phyloP scores from a whole-genome alignment of 495 filamentous ascomycete species.

The Trichoderma orchidacearum region DNA sequence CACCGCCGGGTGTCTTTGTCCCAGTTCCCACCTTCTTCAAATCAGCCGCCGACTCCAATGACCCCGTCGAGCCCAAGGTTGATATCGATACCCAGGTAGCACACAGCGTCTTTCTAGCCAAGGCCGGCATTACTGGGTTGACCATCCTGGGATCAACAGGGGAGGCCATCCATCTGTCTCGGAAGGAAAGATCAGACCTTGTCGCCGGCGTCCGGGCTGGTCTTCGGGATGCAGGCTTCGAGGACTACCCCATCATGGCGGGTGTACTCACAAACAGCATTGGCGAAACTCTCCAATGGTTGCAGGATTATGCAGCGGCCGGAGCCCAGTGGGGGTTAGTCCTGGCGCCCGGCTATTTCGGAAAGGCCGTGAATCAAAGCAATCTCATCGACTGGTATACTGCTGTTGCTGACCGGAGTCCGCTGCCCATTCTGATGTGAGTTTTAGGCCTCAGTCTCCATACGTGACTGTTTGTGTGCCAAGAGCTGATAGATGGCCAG shows the following conservation, averaged over 20 bases:
- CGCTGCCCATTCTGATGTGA: conserved; percentile 40
- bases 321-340: conserved; percentile 51
- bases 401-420: conserved; percentile 36
- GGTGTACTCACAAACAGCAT: conserved; percentile 51
- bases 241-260: conserved; percentile 52
- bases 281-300: conserved; percentile 46
- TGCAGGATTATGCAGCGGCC: conserved; percentile 41
- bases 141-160: conserved; percentile 56
- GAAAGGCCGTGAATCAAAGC: conserved; percentile 28
- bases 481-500: conserved; percentile 12
- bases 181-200: conserved; percentile 43
- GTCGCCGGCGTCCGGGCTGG: conserved; percentile 36
- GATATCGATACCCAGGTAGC: conserved; percentile 1
- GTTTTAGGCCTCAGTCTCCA: conserved; percentile 1
- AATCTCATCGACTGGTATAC: conserved; percentile 39
- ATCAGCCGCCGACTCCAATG: conserved; percentile 6
- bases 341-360: conserved; percentile 45
- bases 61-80: conserved; percentile 3
- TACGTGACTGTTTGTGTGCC: not conserved
- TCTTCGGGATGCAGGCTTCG: conserved; percentile 41
- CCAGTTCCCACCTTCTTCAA: conserved; percentile 20
- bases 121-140: conserved; percentile 46
- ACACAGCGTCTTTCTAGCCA: conserved; percentile 43
- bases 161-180: conserved; percentile 52
- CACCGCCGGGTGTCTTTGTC: conserved; percentile 16